These are phyloP conservation scores for Blastobotrys americana DNA, from an alignment of 805 yeast genomes.

Conservation along the genomic window DNA sequence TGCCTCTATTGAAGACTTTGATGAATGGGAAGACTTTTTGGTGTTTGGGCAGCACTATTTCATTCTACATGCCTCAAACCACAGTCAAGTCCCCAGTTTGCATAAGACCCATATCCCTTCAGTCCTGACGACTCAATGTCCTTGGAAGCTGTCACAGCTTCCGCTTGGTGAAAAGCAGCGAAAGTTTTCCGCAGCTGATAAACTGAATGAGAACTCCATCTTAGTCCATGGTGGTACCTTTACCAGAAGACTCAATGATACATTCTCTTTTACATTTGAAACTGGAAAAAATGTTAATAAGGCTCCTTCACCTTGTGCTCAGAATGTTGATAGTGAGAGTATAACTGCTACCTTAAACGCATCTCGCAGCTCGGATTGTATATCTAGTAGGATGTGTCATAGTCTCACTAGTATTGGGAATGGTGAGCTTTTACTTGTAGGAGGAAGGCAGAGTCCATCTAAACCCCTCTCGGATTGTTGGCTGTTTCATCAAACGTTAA, in stretches of 20 bases:
- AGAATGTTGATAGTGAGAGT: conserved; percentile 1
- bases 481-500: too few species aligned
- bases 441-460: conserved; percentile 64
- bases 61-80: conserved; percentile 55
- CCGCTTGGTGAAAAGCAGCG: conserved; percentile 16
- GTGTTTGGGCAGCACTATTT: conserved; percentile 70
- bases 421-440: conserved; percentile 39
- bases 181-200: conserved; percentile 39
- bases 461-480: conserved; percentile 39
- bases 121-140: not conserved
- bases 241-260: conserved; percentile 15
- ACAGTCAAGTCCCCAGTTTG: conserved; percentile 18
- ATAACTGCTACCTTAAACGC: conserved; percentile 30
- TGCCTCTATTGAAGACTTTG: conserved; percentile 56
- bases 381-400: conserved; percentile 62
- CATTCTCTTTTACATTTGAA: conserved; percentile 6
- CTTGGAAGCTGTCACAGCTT: conserved; percentile 2
- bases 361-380: too few species aligned
- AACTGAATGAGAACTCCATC: conserved; percentile 6
- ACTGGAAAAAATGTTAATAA: not conserved
- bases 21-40: conserved; percentile 78
- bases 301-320: not conserved
- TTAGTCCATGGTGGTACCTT: conserved; percentile 35
- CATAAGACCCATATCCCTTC: not conserved
- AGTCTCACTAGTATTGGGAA: conserved; percentile 35